Evolutionary conservation across 2,329 filamentous ascomycete species (phyloP), one percentile per base, ranked within the genome.

Genomic region (Aspergillus sergii): DNA sequence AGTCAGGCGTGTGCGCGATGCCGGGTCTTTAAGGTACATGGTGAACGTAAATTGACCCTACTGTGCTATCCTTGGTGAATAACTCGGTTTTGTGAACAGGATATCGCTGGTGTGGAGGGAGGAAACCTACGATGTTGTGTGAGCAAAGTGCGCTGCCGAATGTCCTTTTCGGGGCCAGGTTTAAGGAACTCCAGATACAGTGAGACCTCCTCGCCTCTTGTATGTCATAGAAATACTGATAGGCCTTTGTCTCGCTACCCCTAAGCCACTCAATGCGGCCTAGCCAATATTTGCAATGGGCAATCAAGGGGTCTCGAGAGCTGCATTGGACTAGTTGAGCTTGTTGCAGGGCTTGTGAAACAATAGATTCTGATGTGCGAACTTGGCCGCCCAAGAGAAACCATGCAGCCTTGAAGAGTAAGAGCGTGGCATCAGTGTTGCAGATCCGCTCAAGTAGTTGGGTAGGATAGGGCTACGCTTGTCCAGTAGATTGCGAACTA

Each of bases 1-100:
- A 28, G 64, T 72, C 39, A 57, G 50, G 11, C 70, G 67, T 16
- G 57, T 48, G 14, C 69, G 67, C 14, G 66, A 32, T 30, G 64
- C 61, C 26, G 70, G 43, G 4, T 66, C 68, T 0, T 28, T 58
- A 6, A 65, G 61, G 36, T 66, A 63, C 48, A 58, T 64, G 2
- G 59, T 56, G 32, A 72, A 64, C 1, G 59, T 65, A 57, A 72
- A 72, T 56, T 10, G 11, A 32, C 59, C 26, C 48, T 30, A 26
- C 12, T 26, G 12, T 12, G 45, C 21, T 21, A 48, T 26, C 21
- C 10, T 26, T 28, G 21, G 45, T 26, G 23, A 26, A 7, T 48
- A 14, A 9, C 45, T 28, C 11, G 12, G 9, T 14, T 23, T 26
- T 23, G 12, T 23, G 3, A 48, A 12, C 4, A 48, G 45, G 45